Evolutionary conservation across 495 filamentous ascomycete genomes (phyloP), one percentile per base, ranked within the genome.

Genomic region (Penicillium maclennaniae): DNA sequence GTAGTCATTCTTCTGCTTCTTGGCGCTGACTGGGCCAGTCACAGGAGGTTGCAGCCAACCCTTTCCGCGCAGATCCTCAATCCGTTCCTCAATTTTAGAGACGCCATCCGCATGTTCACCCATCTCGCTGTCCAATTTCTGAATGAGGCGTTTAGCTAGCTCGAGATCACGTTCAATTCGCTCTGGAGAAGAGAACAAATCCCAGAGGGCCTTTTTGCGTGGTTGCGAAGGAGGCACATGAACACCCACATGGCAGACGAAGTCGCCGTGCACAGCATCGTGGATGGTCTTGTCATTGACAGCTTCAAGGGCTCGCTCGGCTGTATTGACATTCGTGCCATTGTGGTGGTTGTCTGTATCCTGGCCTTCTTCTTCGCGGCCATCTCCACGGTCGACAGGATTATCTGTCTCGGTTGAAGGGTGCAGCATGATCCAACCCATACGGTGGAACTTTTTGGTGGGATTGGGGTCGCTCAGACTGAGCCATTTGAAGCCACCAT

Each of bases 371-470:
- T 83, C 85, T 16, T 83, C 83, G 28, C 81, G 69, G 4, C 77
- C 81, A 63, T 84, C 81, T n/a, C 79, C 79, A 58, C 81, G 61
- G 48, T 83, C 74, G 28, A 81, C 76, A 19, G 70, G 62, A 12
- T 74, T 67, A 19, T 43, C 38, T 1, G 77, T 74, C 37, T 95
- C 89, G 2, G 84, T 73, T 12, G 84, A 82, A 38, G 91, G 88
- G 65, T 97, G 77, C 7, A 99, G 77, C 80, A 97, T 95, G 51
- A 99, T 91, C 92, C 92, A 99, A 19, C 95, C 93, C 75, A 99
- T 99, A 1, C 93, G 86, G 64, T 99, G 93, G 60, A 88, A 99
- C 56, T 95, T 88, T 73, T 99, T 99, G 53, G 87, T 84, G 0
- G 95, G 92, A 62, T 97, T 99, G 0, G 93, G 93, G 65, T 99